These are phyloP conservation scores for Hanseniaspora uvarum DNA, from an alignment of 1,139 yeast species.

Conservation along the genomic window DNA sequence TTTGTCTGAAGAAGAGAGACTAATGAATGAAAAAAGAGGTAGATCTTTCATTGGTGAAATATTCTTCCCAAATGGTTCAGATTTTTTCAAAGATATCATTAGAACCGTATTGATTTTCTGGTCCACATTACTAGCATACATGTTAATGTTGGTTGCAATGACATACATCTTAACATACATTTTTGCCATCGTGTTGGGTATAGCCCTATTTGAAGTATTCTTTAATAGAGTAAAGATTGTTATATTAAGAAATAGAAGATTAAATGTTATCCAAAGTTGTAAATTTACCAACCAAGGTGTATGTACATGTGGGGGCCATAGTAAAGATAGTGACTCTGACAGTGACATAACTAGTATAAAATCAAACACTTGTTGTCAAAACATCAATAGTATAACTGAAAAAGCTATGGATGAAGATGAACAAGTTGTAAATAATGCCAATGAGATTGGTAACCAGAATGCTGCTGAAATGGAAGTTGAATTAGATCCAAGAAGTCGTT, in stretches of 20 bases:
- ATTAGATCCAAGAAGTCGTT: constrained; percentile 12
- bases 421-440: constrained; percentile 6
- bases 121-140: constrained; percentile 57
- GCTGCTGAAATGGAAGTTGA: constrained; percentile 17
- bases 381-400: not conserved
- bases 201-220: constrained; percentile 57
- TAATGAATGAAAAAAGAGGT: constrained; percentile 18
- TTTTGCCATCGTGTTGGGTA: constrained; percentile 61
- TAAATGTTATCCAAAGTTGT: constrained; percentile 5
- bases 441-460: constrained; percentile 10
- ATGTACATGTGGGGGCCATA: constrained; percentile 16
- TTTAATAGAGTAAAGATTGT: constrained; percentile 42
- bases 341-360: not conserved
- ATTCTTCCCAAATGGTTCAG: constrained; percentile 35
- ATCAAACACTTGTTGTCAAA: constrained; percentile 11
- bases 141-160: constrained; percentile 72
- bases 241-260: constrained; percentile 16
- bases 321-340: constrained; percentile 5
- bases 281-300: not conserved
- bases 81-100: constrained; percentile 42
- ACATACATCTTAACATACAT: constrained; percentile 53
- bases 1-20: constrained; percentile 25
- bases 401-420: constrained; percentile 3
- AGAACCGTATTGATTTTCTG: constrained; percentile 47
- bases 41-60: constrained; percentile 31